phyloP scores from a whole-genome alignment of 1,284 basidiomycete genomes.

The Cryptococcus sp. region DNA sequence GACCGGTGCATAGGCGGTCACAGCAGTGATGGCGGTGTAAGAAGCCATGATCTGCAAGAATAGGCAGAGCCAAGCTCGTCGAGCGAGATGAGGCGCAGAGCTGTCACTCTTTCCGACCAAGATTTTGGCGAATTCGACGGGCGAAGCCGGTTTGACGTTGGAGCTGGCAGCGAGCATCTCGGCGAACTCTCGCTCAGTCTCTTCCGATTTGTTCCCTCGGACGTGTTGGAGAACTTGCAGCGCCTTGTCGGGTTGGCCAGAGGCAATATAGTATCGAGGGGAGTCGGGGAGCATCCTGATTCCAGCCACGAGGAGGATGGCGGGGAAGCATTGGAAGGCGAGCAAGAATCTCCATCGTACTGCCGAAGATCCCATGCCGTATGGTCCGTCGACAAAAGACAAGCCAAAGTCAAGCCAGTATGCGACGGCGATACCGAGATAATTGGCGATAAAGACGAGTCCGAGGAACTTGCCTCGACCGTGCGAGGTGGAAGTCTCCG shows the following conservation, averaged over 20 bases:
- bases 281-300: slow-evolving; percentile 22
- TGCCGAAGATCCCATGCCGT: slow-evolving; percentile 31
- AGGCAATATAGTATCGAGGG: slow-evolving; percentile 19
- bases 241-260: slow-evolving; percentile 15
- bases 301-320: slow-evolving; percentile 10
- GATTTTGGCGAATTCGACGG: slow-evolving; percentile 20
- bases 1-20: slow-evolving; percentile 21
- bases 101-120: slow-evolving; percentile 14
- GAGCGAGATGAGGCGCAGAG: slow-evolving; percentile 15
- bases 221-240: slow-evolving; percentile 17
- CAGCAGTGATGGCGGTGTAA: slow-evolving; percentile 21
- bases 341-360: slow-evolving; percentile 49
- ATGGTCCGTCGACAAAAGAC: slow-evolving; percentile 50
- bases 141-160: slow-evolving; percentile 10
- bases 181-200: slow-evolving; percentile 14
- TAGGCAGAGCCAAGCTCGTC: slow-evolving; percentile 25
- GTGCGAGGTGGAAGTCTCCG: slow-evolving; percentile 23
- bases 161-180: slow-evolving; percentile 18
- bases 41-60: slow-evolving; percentile 27
- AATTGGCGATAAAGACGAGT: slow-evolving; percentile 46
- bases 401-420: slow-evolving; percentile 57
- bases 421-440: slow-evolving; percentile 54
- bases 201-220: slow-evolving; percentile 7
- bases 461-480: slow-evolving; percentile 22
- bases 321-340: slow-evolving; percentile 17